These are phyloP conservation scores for Xylaria sp. DNA, from an alignment of 2,329 filamentous ascomycete species.

Conservation along the genomic window DNA sequence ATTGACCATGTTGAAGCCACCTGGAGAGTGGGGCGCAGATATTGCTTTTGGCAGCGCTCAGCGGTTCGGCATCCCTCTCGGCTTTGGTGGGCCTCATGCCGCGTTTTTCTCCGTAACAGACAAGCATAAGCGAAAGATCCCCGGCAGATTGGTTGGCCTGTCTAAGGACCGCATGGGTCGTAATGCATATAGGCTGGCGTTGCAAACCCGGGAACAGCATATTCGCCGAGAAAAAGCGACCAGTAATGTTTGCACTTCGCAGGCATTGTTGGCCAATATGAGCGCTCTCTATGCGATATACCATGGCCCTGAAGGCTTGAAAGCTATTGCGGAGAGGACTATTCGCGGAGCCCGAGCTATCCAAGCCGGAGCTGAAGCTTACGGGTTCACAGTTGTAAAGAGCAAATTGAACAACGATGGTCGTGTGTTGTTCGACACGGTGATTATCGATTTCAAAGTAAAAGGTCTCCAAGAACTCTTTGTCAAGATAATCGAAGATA, in stretches of 20 bases:
- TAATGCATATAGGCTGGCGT: slow-evolving; percentile 81
- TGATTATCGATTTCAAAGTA: slow-evolving; percentile 69
- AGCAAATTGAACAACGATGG: slow-evolving; percentile 66
- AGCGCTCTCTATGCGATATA: slow-evolving; percentile 94
- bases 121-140: slow-evolving; percentile 93
- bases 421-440: slow-evolving; percentile 79
- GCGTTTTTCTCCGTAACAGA: slow-evolving; percentile 95
- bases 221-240: slow-evolving; percentile 96
- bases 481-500: slow-evolving; percentile 61
- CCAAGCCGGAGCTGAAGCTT: slow-evolving; percentile 69
- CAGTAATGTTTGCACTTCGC: slow-evolving; percentile 96
- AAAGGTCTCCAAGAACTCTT: slow-evolving; percentile 62
- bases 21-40: slow-evolving; percentile 93
- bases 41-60: slow-evolving; percentile 95
- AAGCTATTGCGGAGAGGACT: slow-evolving; percentile 81
- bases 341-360: slow-evolving; percentile 76
- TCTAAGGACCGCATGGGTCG: slow-evolving; percentile 90
- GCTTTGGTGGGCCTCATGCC: slow-evolving; percentile 93
- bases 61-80: slow-evolving; percentile 89
- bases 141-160: slow-evolving; percentile 87
- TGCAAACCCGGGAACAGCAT: slow-evolving; percentile 96
- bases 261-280: slow-evolving; percentile 95
- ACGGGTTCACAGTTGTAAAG: slow-evolving; percentile 72
- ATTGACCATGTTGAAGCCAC: slow-evolving; percentile 85
- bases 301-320: slow-evolving; percentile 86